A percentile compares a stretch with the other conserved stretches of the same genome.
These are phyloP conservation scores for Aquilaria malaccensis DNA, from an alignment of 345 rosid genomes.

Conservation along the genomic window DNA sequence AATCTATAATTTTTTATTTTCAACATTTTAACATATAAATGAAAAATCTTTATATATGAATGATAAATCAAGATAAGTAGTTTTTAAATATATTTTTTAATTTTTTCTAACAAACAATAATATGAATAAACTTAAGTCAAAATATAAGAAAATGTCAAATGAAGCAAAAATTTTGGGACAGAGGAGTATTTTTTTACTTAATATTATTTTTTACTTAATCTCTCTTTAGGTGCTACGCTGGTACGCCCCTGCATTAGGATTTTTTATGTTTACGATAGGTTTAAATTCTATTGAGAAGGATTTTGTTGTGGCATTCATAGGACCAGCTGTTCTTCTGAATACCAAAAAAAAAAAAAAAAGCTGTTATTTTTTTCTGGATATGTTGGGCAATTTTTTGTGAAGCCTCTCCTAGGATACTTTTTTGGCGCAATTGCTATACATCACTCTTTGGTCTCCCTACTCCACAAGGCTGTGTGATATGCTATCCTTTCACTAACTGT, in stretches of 20 bases:
- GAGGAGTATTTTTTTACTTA: too few species aligned
- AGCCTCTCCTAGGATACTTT: conserved; percentile 81
- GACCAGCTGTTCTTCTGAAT: conserved; percentile 48
- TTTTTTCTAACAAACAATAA: too few species aligned
- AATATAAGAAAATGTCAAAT: too few species aligned
- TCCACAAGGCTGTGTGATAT: conserved; percentile 10
- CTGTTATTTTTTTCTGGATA: conserved; percentile 42
- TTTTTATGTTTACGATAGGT: conserved; percentile 97
- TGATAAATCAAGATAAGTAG: too few species aligned
- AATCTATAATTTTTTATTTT: too few species aligned
- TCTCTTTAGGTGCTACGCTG: conserved; percentile 47
- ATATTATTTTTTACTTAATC: conserved; percentile 5
- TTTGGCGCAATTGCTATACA: conserved; percentile 68
- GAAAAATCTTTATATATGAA: too few species aligned
- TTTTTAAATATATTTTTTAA: too few species aligned
- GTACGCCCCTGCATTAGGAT: conserved; percentile 87
- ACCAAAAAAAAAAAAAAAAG: too few species aligned
- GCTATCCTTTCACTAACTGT: conserved; percentile 2
- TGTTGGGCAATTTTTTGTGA: conserved; percentile 69
- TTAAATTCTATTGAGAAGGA: conserved; percentile 84
- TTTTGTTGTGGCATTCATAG: conserved; percentile 76
- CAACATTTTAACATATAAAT: too few species aligned
- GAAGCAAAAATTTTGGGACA: too few species aligned
- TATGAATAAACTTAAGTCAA: too few species aligned
- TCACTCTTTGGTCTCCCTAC: conserved; percentile 70